Conservation (phyloP, 2,329 filamentous ascomycete genomes). For the Sclerotinia minor region DNA sequence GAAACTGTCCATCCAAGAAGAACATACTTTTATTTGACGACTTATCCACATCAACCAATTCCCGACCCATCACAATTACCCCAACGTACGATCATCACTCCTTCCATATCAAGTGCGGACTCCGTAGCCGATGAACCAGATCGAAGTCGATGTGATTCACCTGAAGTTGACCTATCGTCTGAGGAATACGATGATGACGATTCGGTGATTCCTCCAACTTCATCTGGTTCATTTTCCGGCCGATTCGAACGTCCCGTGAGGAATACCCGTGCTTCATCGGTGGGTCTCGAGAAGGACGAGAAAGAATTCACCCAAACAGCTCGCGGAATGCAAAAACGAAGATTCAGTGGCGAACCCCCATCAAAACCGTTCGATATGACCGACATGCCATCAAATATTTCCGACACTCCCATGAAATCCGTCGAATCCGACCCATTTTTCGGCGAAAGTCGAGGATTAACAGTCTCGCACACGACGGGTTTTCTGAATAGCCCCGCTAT, state of each 20-base stretch:
- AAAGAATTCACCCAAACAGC: slow-evolving; percentile 96
- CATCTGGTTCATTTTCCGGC: slow-evolving; percentile 62
- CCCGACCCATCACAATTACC: slow-evolving; percentile 61
- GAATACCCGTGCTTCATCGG: slow-evolving; percentile 74
- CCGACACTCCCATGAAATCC: slow-evolving; percentile 34
- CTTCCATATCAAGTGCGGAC: slow-evolving; percentile 72
- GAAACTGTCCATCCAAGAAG: slow-evolving; percentile 90
- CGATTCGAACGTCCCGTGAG: slow-evolving; percentile 50
- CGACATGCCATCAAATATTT: slow-evolving; percentile 24
- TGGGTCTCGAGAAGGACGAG: slow-evolving; percentile 90
- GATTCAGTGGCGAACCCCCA: slow-evolving; percentile 54
- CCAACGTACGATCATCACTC: slow-evolving; percentile 70
- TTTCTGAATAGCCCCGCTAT: slow-evolving; percentile 56
- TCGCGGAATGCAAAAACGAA: slow-evolving; percentile 68
- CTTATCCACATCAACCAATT: slow-evolving; percentile 78
- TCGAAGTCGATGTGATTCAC: slow-evolving; percentile 52
- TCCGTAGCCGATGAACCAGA: slow-evolving; percentile 73
- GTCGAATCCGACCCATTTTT: slow-evolving; percentile 39
- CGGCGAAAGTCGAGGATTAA: slow-evolving; percentile 40
- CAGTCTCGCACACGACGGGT: slow-evolving; percentile 26
- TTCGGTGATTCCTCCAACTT: slow-evolving; percentile 60
- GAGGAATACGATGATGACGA: slow-evolving; percentile 79
- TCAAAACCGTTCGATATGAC: slow-evolving; percentile 43
- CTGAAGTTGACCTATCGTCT: slow-evolving; percentile 87
- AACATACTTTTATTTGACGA: slow-evolving; percentile 95